These are phyloP conservation scores for Cyclotella sp. DNA, from an alignment of 108 stramenopile species.

Conservation along the genomic window DNA sequence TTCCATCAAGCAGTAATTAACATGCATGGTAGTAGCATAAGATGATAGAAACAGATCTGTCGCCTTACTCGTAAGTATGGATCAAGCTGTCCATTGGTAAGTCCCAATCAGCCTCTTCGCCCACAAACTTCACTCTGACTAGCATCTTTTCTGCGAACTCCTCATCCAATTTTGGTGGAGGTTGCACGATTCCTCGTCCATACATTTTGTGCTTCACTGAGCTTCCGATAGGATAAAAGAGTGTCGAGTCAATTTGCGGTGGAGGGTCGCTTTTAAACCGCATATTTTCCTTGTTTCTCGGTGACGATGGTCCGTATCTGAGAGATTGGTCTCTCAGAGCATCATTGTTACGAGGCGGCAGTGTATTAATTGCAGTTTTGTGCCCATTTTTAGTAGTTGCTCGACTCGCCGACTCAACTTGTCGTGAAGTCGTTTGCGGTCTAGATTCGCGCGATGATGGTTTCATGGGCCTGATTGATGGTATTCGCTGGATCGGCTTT, in stretches of 20 bases:
- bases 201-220: conserved; percentile 62
- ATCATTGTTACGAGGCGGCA: background rate
- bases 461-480: conserved; percentile 1
- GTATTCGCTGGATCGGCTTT: conserved; percentile 11
- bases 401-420: background rate
- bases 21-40: too few relatives aligned
- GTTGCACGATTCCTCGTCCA: conserved; percentile 70
- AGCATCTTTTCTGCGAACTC: conserved; percentile 52
- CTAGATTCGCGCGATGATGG: background rate
- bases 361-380: background rate
- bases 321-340: background rate
- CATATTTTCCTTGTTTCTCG: background rate
- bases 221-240: conserved; percentile 79
- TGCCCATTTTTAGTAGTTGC: background rate
- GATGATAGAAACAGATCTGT: too few relatives aligned
- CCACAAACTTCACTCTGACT: conserved; percentile 42
- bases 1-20: too few relatives aligned
- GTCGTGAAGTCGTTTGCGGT: background rate
- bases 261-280: conserved; percentile 25
- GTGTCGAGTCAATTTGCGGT: conserved; percentile 62
- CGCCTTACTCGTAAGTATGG: conserved; percentile 27
- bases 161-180: conserved; percentile 50
- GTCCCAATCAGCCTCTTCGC: conserved; percentile 24
- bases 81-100: conserved; percentile 35
- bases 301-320: conserved; percentile 1